These are phyloP conservation scores for Spirogloea muscicola DNA, from an alignment of 139 green algal genomes.

Conservation along the genomic window DNA sequence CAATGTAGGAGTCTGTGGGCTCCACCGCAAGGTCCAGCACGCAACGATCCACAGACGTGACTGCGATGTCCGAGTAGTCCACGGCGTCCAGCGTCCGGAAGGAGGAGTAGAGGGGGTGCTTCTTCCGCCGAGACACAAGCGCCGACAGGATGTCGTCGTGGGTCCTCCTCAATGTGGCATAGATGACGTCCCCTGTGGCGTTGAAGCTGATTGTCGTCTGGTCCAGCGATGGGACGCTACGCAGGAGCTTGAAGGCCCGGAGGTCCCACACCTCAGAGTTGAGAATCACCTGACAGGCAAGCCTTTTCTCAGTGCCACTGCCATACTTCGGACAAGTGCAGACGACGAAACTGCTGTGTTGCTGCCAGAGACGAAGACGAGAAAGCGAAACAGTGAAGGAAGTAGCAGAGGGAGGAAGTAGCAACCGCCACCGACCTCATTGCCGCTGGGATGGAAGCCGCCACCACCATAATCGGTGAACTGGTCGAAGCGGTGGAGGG, in stretches of 20 bases:
- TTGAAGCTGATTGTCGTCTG: constrained; percentile 54
- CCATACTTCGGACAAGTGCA: too few species aligned
- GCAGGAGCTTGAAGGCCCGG: constrained; percentile 60
- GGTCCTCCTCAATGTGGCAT: constrained; percentile 47
- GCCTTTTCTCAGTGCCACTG: too few species aligned
- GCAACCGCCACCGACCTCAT: constrained; percentile 49
- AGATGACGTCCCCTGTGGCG: constrained; percentile 53
- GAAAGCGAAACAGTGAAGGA: too few species aligned
- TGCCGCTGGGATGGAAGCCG: constrained; percentile 64
- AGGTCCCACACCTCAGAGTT: constrained; percentile 78
- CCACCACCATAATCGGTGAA: constrained; percentile 57
- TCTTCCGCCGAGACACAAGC: constrained; percentile 37
- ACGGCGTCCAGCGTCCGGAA: constrained; percentile 67
- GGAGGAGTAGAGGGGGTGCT: constrained; percentile 61
- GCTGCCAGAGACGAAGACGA: too few species aligned
- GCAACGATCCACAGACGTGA: constrained; percentile 57
- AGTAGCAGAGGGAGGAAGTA: too few species aligned
- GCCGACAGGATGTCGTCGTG: constrained; percentile 32
- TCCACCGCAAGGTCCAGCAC: constrained; percentile 67
- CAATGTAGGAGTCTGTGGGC: constrained; percentile 58
- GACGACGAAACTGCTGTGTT: too few species aligned
- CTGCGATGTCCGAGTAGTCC: constrained; percentile 67
- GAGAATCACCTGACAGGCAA: constrained; percentile 60
- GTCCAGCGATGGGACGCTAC: constrained; percentile 64
- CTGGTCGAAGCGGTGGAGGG: constrained; percentile 67